These are phyloP conservation scores for Juncus inflexus DNA, from an alignment of 176 grass and related monocot genomes.

Conservation along the genomic window DNA sequence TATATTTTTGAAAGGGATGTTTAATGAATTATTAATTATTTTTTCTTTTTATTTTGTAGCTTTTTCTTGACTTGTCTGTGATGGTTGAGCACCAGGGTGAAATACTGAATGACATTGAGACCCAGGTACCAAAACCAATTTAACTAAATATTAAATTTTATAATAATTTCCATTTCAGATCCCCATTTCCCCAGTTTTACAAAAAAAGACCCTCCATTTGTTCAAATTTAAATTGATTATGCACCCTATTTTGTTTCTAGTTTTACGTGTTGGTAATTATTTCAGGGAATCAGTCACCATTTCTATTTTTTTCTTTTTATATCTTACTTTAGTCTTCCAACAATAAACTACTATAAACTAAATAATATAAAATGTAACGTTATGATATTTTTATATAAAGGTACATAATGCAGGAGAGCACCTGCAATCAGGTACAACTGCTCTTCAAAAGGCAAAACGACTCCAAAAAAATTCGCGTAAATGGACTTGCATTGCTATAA, in stretches of 20 bases:
- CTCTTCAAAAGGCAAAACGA: slow-evolving; percentile 49
- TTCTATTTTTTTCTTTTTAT: too few relatives aligned
- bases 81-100: slow-evolving; percentile 73
- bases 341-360: too few relatives aligned
- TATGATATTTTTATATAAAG: slow-evolving; percentile 35
- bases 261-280: background rate
- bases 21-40: background rate
- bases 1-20: too few relatives aligned
- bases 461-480: slow-evolving; percentile 69
- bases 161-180: too few relatives aligned
- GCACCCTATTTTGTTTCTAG: too few relatives aligned
- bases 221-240: too few relatives aligned
- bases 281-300: too few relatives aligned
- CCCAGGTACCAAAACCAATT: slow-evolving; percentile 33
- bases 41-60: slow-evolving; percentile 30
- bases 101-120: slow-evolving; percentile 63
- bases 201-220: too few relatives aligned
- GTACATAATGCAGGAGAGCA: slow-evolving; percentile 46
- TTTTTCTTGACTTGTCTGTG: slow-evolving; percentile 76
- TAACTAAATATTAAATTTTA: too few relatives aligned
- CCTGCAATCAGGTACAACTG: slow-evolving; percentile 39
- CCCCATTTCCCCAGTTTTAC: too few relatives aligned
- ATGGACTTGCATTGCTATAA: slow-evolving; percentile 59
- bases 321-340: too few relatives aligned
- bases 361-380: too few relatives aligned